phyloP scores from a whole-genome alignment of 176 grass and related monocot species.

The Avena atlantica region DNA sequence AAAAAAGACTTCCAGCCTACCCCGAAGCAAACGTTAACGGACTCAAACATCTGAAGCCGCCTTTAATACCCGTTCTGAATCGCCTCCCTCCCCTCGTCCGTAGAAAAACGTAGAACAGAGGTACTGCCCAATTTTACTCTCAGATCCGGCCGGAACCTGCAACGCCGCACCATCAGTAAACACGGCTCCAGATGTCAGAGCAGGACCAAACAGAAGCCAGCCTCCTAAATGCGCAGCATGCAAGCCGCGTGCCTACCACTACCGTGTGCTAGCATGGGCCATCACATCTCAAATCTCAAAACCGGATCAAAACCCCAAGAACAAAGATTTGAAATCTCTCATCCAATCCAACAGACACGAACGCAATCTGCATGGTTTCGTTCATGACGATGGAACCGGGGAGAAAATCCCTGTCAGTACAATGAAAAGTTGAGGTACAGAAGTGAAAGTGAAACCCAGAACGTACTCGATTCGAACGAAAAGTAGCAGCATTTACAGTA shows the following conservation, averaged over 20 bases:
- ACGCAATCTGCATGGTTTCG: background rate
- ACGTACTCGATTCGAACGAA: background rate
- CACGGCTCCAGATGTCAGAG: background rate
- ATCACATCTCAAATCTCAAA: constrained; percentile 16
- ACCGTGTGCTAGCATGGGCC: background rate
- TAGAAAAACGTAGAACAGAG: background rate
- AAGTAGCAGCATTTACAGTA: constrained; percentile 1
- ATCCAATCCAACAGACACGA: background rate
- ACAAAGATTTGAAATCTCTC: background rate
- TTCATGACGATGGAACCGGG: too few species aligned
- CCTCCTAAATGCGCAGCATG: constrained; percentile 25
- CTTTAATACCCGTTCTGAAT: background rate
- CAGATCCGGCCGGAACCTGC: constrained; percentile 28
- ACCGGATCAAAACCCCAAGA: background rate
- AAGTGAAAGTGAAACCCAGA: background rate
- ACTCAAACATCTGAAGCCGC: too few species aligned
- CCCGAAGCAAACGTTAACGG: too few species aligned
- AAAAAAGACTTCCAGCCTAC: too few species aligned
- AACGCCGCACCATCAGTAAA: background rate
- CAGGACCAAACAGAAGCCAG: background rate
- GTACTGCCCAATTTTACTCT: constrained; percentile 7
- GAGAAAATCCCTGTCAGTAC: too few species aligned
- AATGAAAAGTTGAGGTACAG: background rate
- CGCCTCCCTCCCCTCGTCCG: background rate
- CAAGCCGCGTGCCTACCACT: constrained; percentile 4